Evolutionary conservation across 306 rosid genomes (phyloP), one percentile per base, ranked within the genome.

Genomic region (Quercus alba): DNA sequence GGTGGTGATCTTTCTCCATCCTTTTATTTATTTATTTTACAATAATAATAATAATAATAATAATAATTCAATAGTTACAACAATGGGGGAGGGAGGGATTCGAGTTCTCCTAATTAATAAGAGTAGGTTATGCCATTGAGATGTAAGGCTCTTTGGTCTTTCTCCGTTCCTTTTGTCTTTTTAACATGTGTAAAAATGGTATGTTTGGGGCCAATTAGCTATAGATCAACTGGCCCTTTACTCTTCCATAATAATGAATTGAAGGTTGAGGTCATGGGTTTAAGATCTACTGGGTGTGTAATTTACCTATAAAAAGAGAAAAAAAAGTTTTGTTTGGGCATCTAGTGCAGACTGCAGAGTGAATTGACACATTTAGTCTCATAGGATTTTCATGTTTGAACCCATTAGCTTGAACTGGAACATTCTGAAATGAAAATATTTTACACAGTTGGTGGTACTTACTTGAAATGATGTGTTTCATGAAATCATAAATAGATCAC

Each of bases 1-100:
- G 99, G 99, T 95, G 84, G 69, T 75, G 35, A 73, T 78, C 72
- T 72, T 31, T 78, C 78, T 78, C 64, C 44, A 9, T 58, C 66
- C 74, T 76, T 83, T 51, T 74, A 31, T 35, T 35, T 35, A 35
- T 38, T 38, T 8, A 38, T 38, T 38, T 38, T 8, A 6, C 8
- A 26, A 26, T 26, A 6, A 33, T 5, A 33, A 35, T 35, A 35
- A 33, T 33, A 33, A 33, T 33, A 33, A 33, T 33, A 33, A n/a
- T n/a, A n/a, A 35, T 35, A 35, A 35, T 5, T 33, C 38, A 33
- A 5, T 33, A 5, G 38, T 33, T 35, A 38, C 10, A 38, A 38
- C 10, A 38, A 7, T 38, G 11, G 46, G 46, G 46, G 11, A 38
- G 44, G 44, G 44, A 38, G 44, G 44, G 44, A 38, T 38, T 38